Evolutionary conservation across 371 early-diverging fungal species (phyloP).

Genomic region (Mucor mucedo): DNA sequence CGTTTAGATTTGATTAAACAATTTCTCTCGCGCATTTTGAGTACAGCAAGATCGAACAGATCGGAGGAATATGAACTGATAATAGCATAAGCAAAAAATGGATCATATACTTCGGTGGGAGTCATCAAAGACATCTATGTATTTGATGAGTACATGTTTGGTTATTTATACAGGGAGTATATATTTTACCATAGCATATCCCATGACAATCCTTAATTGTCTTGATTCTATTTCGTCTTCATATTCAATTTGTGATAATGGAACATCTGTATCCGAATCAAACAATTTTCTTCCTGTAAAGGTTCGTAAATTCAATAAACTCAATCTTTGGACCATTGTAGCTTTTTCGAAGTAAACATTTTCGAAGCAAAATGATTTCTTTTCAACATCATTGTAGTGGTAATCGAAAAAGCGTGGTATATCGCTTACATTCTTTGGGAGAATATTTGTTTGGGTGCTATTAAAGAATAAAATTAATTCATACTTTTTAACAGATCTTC

Average conservation of each 20-base stretch:
- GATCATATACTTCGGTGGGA: conserved; percentile 53
- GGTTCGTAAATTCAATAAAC: conserved; percentile 6
- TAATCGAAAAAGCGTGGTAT: no score
- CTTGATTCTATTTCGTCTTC: conserved; percentile 13
- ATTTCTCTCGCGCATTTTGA: conserved; percentile 19
- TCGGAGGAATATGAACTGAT: conserved; percentile 35
- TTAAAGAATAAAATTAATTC: no score
- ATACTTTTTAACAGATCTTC: background rate
- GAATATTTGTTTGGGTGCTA: background rate
- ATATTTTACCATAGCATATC: background rate
- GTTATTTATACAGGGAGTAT: background rate
- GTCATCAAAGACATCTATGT: conserved; percentile 61
- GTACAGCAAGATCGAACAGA: conserved; percentile 11
- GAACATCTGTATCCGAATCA: conserved; percentile 1
- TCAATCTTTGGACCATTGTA: conserved; percentile 33
- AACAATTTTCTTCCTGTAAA: conserved; percentile 16
- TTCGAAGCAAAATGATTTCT: conserved; percentile 13
- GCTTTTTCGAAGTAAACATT: conserved; percentile 26
- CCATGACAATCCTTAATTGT: background rate
- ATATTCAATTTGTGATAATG: background rate
- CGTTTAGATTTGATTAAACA: conserved; percentile 30
- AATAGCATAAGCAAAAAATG: conserved; percentile 47
- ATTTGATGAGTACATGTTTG: background rate
- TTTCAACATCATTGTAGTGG: no score
- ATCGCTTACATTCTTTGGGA: background rate